Conservation (phyloP, 2,329 filamentous ascomycete species). For the Aureobasidium sp. region DNA sequence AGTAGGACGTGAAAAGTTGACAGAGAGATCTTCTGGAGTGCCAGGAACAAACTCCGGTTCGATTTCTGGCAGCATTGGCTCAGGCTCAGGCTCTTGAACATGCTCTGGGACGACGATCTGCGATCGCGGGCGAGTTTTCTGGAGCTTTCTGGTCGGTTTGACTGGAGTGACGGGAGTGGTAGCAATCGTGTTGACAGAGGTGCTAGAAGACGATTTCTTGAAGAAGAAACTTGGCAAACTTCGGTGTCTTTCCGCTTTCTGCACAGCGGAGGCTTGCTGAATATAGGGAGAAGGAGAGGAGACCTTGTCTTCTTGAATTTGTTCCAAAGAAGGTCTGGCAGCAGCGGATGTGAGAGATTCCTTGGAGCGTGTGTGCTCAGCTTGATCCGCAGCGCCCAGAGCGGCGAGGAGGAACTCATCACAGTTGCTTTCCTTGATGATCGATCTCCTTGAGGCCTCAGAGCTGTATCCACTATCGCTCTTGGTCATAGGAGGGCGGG, state of each 20-base stretch:
- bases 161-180: not conserved
- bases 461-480: constrained; percentile 28
- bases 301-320: not conserved
- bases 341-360: not conserved
- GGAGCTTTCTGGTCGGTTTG: constrained; percentile 18
- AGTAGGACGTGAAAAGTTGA: constrained; percentile 25
- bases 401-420: constrained; percentile 13
- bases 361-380: not conserved
- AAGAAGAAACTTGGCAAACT: constrained; percentile 10
- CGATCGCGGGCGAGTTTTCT: constrained; percentile 18
- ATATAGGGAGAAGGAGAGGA: not conserved
- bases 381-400: not conserved
- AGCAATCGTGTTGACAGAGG: constrained; percentile 1
- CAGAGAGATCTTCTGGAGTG: constrained; percentile 26
- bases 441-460: constrained; percentile 17
- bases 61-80: not conserved
- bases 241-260: constrained; percentile 4
- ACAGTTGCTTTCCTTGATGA: constrained; percentile 13
- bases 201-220: constrained; percentile 5
- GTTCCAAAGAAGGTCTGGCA: not conserved
- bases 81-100: not conserved
- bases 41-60: not conserved
- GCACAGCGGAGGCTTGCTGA: not conserved
- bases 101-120: not conserved
- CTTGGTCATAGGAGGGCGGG: constrained; percentile 13